Base-by-base conservation (phyloP, 805 yeast genomes). In the Blastobotrys parvus region DNA sequence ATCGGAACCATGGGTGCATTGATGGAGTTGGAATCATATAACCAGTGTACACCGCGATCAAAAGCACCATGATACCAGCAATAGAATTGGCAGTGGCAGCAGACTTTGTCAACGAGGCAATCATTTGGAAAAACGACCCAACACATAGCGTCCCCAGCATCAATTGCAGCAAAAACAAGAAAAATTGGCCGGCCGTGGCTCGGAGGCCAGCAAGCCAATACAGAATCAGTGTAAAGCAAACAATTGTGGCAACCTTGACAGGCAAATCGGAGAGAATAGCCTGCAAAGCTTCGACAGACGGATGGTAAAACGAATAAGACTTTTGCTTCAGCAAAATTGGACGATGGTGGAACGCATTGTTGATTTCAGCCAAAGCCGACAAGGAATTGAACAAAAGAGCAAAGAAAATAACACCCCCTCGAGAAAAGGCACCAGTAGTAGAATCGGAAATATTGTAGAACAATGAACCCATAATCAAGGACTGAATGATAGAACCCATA, bases 1-100 rank as follows among this genome's bases (percentile, higher is more conserved):
- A 80, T 46, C 76, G 71, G 51, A 80, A 78, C 89, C 90, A 82
- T 37, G 77, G 78, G 50, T 75, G 78, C 80, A 79, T 75, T 8
- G 70, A 65, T 2, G 72, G 71, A 30, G 72, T 60, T 41, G 82
- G 85, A 49, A 80, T 71, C 64, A 78, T 71, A 59, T 60, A 63
- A 21, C 86, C 83, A n/a, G 85, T 72, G 60, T 80, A 82, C 49
- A 78, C 63, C 19, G 72, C 64, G 46, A 75, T 54, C 3, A 68
- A 65, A 48, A 80, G 58, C 56, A 80, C 61, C 18, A 69, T 49
- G 13, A 78, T 48, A 62, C 85, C 82, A 7, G 80, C 75, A 20
- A 79, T 55, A 16, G 80, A 70, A 65, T 75, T 78, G 2, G 87
- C 87, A 33, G 69, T 65, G n/a, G 76, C 64, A 34, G 75, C 58